Conservation (phyloP, 495 filamentous ascomycete species). For the Trichoderma virens region DNA sequence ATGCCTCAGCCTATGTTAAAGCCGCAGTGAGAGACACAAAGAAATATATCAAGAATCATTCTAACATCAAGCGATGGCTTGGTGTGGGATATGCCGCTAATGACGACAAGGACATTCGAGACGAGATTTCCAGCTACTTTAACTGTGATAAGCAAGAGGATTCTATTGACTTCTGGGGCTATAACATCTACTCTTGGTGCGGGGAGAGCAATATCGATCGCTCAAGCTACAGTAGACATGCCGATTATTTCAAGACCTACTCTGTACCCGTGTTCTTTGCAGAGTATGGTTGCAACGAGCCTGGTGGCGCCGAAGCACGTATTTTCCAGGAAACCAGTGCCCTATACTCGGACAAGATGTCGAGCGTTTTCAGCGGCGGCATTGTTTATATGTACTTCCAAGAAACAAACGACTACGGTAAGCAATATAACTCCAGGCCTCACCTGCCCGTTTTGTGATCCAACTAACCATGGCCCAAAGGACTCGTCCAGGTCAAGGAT, state of each 20-base stretch:
- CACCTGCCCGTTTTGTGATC: no score
- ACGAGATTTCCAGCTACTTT: conserved; percentile 78
- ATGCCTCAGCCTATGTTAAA: conserved; percentile 87
- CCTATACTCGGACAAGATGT: conserved; percentile 77
- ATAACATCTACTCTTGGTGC: conserved; percentile 99
- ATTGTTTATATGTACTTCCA: conserved; percentile 98
- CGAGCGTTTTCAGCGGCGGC: conserved; percentile 78
- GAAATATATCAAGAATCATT: conserved; percentile 79
- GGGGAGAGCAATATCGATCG: conserved; percentile 62
- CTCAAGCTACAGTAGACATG: conserved; percentile 80
- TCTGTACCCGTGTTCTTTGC: conserved; percentile 93
- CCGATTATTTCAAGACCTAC: conserved; percentile 76
- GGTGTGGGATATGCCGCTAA: conserved; percentile 94
- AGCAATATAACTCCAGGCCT: no score
- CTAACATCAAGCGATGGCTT: conserved; percentile 66
- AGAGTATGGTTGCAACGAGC: conserved; percentile 88
- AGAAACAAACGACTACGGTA: conserved; percentile 81
- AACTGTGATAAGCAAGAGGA: conserved; percentile 64
- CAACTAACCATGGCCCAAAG: no score
- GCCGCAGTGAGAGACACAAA: conserved; percentile 94
- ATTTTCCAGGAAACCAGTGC: conserved; percentile 79
- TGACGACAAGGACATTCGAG: conserved; percentile 75
- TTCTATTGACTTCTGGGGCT: conserved; percentile 92
- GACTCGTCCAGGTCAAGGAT: no score
- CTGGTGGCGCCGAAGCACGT: conserved; percentile 53